Evolutionary conservation across 148 eudicot genomes (phyloP), one percentile per base, ranked within the genome.

Genomic region (Rheum nobile): DNA sequence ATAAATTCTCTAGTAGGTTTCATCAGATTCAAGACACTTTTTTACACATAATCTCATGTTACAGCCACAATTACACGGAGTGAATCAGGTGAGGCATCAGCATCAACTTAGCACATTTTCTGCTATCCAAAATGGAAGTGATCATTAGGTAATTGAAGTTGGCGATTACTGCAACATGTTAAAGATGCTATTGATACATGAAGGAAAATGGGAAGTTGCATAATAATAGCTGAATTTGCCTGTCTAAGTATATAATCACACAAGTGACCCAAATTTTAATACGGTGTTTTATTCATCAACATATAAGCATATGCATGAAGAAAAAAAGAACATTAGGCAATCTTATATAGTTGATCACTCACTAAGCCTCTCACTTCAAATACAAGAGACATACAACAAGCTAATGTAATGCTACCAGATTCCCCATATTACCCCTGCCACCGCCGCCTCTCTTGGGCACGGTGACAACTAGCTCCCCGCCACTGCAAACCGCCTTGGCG

Each of bases 391-490:
- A 16, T 14, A 65, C 19, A 65, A 32, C 37, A 65, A 65, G 31
- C 70, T 65, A 65, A 17, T 82, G 84, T 28, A 87, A 84, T 80
- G 81, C 71, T 72, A 85, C 71, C 13, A 77, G 72, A 38, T 2
- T 72, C 9, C 77, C 83, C 54, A 80, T 19, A 43, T 75, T 73
- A 31, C 84, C 84, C 70, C 83, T 75, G 16, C 22, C 26, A 4
- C 65, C 79, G 38, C 80, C 77, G 12, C 76, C 83, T 26, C 38
- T 75, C 76, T 88, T 88, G 2, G 96, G 96, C 86, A 90, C 90
- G 24, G 82, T 74, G 37, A 74, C 76, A 50, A 74, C 76, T 8
- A 74, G 32, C 76, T 74, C 29, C n/a, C 76, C 85, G 19, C 79
- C 75, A 0, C 31, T 75, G 28, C 73, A 63, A 75, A 57, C 78